These are phyloP conservation scores for Suillus occidentalis DNA, from an alignment of 768 basidiomycete species.

Conservation along the genomic window DNA sequence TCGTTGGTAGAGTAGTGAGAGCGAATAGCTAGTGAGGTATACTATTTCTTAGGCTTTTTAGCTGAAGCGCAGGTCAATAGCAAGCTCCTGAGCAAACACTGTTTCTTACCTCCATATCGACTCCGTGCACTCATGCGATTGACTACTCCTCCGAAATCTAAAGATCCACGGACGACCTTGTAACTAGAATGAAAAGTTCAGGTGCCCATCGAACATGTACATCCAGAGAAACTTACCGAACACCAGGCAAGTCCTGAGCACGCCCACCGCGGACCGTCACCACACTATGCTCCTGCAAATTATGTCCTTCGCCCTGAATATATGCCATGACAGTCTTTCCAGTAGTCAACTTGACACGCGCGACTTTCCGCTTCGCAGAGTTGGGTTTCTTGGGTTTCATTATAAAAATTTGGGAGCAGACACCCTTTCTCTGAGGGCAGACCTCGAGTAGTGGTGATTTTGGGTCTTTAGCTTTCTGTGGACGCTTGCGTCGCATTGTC, in stretches of 20 bases:
- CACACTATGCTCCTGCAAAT: constrained; percentile 96
- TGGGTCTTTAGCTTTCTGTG: constrained; percentile 41
- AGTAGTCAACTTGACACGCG: constrained; percentile 86
- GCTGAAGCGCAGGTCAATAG: constrained; percentile 34
- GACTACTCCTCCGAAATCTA: constrained; percentile 90
- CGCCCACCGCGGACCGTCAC: constrained; percentile 93
- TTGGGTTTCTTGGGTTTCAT: constrained; percentile 97
- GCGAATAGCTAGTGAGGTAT: neutral
- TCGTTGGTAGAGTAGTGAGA: neutral
- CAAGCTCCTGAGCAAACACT: neutral
- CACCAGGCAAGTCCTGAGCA: constrained; percentile 97
- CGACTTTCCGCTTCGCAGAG: constrained; percentile 97
- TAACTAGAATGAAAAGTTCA: constrained; percentile 54
- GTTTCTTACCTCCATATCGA: constrained; percentile 80
- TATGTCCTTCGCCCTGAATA: constrained; percentile 96
- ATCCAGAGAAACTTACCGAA: constrained; percentile 58
- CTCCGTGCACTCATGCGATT: constrained; percentile 80
- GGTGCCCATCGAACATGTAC: neutral
- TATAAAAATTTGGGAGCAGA: constrained; percentile 79
- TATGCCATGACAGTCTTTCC: constrained; percentile 92
- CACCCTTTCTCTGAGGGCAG: constrained; percentile 88
- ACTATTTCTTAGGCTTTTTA: constrained; percentile 84
- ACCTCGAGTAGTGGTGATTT: constrained; percentile 79
- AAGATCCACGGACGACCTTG: constrained; percentile 89
- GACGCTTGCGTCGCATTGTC: constrained; percentile 76